A percentile compares a stretch with the other conserved stretches of the same genome.
Evolutionary conservation across 139 green algal species (phyloP).

Genomic region (Coelastrella sp.): DNA sequence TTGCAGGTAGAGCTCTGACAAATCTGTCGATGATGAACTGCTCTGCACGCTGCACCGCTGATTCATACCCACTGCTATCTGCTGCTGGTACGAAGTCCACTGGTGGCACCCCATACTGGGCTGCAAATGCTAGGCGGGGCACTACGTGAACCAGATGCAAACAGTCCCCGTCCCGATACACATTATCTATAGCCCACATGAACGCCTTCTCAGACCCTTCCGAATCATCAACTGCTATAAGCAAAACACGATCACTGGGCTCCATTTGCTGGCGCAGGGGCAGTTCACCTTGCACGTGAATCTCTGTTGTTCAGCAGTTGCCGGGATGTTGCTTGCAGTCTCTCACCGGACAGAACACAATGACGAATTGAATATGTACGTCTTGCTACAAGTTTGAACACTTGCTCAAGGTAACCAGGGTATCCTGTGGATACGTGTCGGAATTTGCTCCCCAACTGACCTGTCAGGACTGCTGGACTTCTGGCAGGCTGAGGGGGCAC

Average conservation of each 20-base stretch:
- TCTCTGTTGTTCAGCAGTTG: too few relatives aligned
- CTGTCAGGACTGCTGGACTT: too few relatives aligned
- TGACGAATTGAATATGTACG: too few relatives aligned
- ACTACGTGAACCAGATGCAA: conserved; percentile 72
- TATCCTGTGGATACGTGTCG: too few relatives aligned
- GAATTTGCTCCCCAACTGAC: too few relatives aligned
- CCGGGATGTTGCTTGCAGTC: too few relatives aligned
- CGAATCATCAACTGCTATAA: conserved; percentile 66
- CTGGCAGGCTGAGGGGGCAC: too few relatives aligned
- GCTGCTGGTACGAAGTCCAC: conserved; percentile 73
- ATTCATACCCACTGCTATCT: conserved; percentile 60
- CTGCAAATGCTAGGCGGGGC: conserved; percentile 56
- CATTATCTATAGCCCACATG: conserved; percentile 57
- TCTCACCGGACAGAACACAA: too few relatives aligned
- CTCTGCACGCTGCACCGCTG: conserved; percentile 62
- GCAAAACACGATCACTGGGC: conserved; percentile 41
- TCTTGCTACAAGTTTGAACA: too few relatives aligned
- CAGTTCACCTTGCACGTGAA: background rate
- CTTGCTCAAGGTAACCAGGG: too few relatives aligned
- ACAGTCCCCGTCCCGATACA: conserved; percentile 58
- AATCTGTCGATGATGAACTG: conserved; percentile 70
- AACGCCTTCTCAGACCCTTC: conserved; percentile 58
- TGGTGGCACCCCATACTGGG: conserved; percentile 61
- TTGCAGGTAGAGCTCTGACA: conserved; percentile 49
- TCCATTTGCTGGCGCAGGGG: background rate